These are phyloP conservation scores for Boletus tomentosulus DNA, from an alignment of 768 basidiomycete genomes.

Conservation along the genomic window DNA sequence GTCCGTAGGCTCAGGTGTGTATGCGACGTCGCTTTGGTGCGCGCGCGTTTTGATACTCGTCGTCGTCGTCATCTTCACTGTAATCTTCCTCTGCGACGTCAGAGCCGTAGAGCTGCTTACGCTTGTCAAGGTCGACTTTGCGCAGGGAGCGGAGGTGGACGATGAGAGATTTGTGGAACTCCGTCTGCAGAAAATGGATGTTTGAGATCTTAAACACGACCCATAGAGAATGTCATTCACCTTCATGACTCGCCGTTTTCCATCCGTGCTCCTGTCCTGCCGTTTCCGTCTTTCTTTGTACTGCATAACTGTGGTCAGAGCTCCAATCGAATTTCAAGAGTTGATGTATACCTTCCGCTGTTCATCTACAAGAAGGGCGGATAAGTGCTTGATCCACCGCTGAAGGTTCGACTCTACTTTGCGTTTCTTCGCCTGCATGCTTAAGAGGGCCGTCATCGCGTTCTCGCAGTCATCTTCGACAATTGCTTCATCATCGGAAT, in stretches of 20 bases:
- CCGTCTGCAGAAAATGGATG: slow-evolving; percentile 41
- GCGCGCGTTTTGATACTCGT: slow-evolving; percentile 32
- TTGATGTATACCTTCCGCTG: slow-evolving; percentile 55
- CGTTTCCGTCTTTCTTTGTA: slow-evolving; percentile 61
- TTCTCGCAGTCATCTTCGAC: slow-evolving; percentile 36
- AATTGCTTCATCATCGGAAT: slow-evolving; percentile 67
- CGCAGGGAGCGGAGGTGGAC: slow-evolving; percentile 57
- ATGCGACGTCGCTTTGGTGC: slow-evolving; percentile 29
- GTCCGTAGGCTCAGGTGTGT: slow-evolving; percentile 20
- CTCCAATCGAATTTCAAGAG: not conserved
- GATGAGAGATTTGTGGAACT: slow-evolving; percentile 63
- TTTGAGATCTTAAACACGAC: not conserved
- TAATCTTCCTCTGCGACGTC: slow-evolving; percentile 36
- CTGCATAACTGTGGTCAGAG: slow-evolving; percentile 32
- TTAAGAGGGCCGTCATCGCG: slow-evolving; percentile 28
- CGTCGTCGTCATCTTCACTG: slow-evolving; percentile 34
- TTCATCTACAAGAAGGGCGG: slow-evolving; percentile 57
- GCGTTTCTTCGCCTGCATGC: slow-evolving; percentile 33
- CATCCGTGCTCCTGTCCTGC: slow-evolving; percentile 43
- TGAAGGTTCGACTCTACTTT: slow-evolving; percentile 47
- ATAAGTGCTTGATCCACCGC: slow-evolving; percentile 66
- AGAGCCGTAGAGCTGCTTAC: slow-evolving; percentile 39
- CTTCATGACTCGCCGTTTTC: slow-evolving; percentile 54
- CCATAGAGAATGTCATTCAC: slow-evolving; percentile 33
- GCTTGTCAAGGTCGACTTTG: slow-evolving; percentile 52